Conservation (phyloP, 2,329 filamentous ascomycete species). For the Xylaria sp. region DNA sequence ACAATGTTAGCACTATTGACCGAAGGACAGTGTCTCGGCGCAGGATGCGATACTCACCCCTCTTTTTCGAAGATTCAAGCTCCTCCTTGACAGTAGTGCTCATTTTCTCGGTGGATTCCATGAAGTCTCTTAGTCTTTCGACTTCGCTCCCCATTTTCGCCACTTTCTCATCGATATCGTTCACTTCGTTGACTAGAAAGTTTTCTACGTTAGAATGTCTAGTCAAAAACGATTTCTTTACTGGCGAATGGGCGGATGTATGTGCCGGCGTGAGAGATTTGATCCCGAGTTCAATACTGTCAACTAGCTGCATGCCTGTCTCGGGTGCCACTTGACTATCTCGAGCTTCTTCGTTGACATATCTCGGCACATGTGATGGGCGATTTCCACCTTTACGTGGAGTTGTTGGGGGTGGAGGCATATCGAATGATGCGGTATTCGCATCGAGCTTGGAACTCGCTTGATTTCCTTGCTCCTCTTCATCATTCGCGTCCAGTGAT, state of each 20-base stretch:
- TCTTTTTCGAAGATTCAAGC: slow-evolving; percentile 77
- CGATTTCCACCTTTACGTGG: slow-evolving; percentile 41
- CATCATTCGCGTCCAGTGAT: slow-evolving; percentile 53
- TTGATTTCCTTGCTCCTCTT: slow-evolving; percentile 55
- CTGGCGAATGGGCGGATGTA: slow-evolving; percentile 58
- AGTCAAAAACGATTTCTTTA: slow-evolving; percentile 68
- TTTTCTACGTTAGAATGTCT: slow-evolving; percentile 77
- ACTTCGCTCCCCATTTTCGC: slow-evolving; percentile 81
- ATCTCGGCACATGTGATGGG: slow-evolving; percentile 28
- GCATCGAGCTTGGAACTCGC: slow-evolving; percentile 54
- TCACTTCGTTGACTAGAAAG: slow-evolving; percentile 83
- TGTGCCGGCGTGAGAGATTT: slow-evolving; percentile 47
- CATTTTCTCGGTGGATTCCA: slow-evolving; percentile 75
- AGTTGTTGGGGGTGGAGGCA: slow-evolving; percentile 44
- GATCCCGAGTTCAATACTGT: slow-evolving; percentile 45
- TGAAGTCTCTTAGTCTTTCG: slow-evolving; percentile 75
- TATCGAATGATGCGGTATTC: slow-evolving; percentile 41
- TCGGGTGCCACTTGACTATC: slow-evolving; percentile 47
- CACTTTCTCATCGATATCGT: slow-evolving; percentile 82
- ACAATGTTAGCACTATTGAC: slow-evolving; percentile 35
- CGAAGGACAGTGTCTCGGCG: not conserved
- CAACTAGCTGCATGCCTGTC: slow-evolving; percentile 52
- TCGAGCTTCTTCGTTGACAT: slow-evolving; percentile 19
- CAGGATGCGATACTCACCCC: slow-evolving; percentile 65
- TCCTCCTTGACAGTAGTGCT: slow-evolving; percentile 78